These are phyloP conservation scores for Aspergillus tanneri DNA, from an alignment of 2,329 filamentous ascomycete species.

Conservation along the genomic window DNA sequence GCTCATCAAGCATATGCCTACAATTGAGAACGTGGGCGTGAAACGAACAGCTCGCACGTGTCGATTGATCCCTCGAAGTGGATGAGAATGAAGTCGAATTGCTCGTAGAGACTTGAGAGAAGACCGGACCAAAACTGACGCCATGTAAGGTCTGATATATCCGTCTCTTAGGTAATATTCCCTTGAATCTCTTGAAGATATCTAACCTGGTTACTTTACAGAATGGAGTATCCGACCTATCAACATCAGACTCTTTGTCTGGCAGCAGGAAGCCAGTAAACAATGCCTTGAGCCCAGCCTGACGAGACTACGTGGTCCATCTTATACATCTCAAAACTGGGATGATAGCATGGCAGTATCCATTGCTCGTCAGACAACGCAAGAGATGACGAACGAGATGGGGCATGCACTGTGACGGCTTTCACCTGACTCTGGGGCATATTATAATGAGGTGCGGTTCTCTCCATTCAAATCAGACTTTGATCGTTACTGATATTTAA, in stretches of 20 bases:
- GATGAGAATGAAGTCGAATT: neutral
- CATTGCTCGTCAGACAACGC: conserved; percentile 3
- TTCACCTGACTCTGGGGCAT: conserved; percentile 28
- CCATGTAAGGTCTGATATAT: conserved; percentile 2
- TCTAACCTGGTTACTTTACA: neutral
- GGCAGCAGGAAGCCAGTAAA: conserved; percentile 11
- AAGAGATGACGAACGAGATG: conserved; percentile 17
- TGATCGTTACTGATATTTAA: too few species aligned
- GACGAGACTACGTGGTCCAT: conserved; percentile 16
- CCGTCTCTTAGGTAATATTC: too few species aligned
- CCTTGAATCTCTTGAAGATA: too few species aligned
- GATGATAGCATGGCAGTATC: conserved; percentile 7
- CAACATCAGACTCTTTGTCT: conserved; percentile 18
- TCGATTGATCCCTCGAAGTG: conserved; percentile 2
- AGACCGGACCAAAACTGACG: too few species aligned
- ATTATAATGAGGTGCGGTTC: conserved; percentile 28
- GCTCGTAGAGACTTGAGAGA: conserved; percentile 2
- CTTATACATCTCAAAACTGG: conserved; percentile 17
- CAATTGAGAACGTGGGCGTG: neutral
- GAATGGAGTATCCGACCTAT: conserved; percentile 13
- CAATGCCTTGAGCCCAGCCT: conserved; percentile 21
- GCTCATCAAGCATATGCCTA: conserved; percentile 1
- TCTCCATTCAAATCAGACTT: too few species aligned
- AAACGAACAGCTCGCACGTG: neutral
- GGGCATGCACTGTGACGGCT: conserved; percentile 23